Evolutionary conservation across 139 green algal genomes (phyloP), one percentile per base, ranked within the genome.

Genomic region (Micractinium sp.): DNA sequence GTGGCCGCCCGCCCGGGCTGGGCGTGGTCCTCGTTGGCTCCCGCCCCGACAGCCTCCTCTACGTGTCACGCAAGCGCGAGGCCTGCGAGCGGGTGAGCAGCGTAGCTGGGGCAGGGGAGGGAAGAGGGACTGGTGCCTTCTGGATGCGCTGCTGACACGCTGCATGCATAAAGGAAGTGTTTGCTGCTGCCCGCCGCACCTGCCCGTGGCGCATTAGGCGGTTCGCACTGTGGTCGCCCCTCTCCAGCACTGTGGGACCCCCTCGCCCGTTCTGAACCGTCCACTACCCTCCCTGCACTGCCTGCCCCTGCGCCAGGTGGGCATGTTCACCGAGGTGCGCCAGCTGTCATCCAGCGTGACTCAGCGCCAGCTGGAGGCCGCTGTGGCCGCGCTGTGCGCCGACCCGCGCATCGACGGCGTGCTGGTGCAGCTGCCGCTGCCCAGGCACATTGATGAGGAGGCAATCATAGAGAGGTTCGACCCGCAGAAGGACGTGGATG

Each of bases 371-470:
- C 39, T 95, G 41, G 71, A 91, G 66, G 39, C 33, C 2, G 88
- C 86, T 0, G 97, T 99, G 9, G 81, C 76, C 7, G 80, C 88
- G 36, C 95, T 98, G 87, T 99, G 98, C 87, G 88, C 81, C 19
- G 93, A 99, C 87, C 91, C 93, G 0, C 73, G 93, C 33, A 95
- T 99, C 38, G 97, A 99, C 93, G 98, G 98, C 83, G 98, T 99
- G 66, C 94, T 99, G 47, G 96, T 99, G 85, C 98, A 99, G 95
- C 94, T 99, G 81, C 98, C 97, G 82, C 93, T 99, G 74, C 98
- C 98, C 20, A 93, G 93, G 47, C 96, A 99, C 94, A 97, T 99
- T 13, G 94, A 98, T 88, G 98, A 98, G 86, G 93, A 97, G 88
- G 85, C 90, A 1, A 89, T 99, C 12, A 92, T 99, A n/a, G 92